These are phyloP conservation scores for Tilletia setariae DNA, from an alignment of 1,284 basidiomycete genomes.

Conservation along the genomic window DNA sequence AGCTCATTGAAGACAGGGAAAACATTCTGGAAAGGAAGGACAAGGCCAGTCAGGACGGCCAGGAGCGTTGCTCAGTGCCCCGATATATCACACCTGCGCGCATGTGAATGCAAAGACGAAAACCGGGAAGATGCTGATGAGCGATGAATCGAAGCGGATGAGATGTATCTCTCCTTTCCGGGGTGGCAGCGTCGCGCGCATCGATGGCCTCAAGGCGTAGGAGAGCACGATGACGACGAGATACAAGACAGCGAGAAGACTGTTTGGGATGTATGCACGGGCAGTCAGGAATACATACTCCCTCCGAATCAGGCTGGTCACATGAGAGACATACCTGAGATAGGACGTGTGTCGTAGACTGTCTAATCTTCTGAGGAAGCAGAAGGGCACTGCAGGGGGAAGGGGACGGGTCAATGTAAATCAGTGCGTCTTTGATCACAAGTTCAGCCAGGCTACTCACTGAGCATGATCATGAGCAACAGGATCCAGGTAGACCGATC, in stretches of 20 bases:
- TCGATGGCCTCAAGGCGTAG: slow-evolving; percentile 36
- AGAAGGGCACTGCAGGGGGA: slow-evolving; percentile 64
- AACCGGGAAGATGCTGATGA: slow-evolving; percentile 79
- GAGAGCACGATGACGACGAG: slow-evolving; percentile 54
- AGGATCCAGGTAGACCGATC: slow-evolving; percentile 80
- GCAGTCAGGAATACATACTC: too few species aligned
- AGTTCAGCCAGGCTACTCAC: neutral
- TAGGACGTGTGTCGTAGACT: slow-evolving; percentile 71
- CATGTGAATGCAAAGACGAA: slow-evolving; percentile 75
- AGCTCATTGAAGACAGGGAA: slow-evolving; percentile 87
- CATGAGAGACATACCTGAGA: slow-evolving; percentile 56
- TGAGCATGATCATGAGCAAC: slow-evolving; percentile 73
- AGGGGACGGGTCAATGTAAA: neutral
- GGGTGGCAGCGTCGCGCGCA: slow-evolving; percentile 33
- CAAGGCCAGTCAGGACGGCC: too few species aligned
- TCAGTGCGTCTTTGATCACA: neutral
- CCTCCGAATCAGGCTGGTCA: too few species aligned
- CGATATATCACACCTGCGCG: slow-evolving; percentile 21
- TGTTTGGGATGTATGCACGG: too few species aligned
- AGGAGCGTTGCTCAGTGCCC: too few species aligned
- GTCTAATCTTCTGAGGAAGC: slow-evolving; percentile 76
- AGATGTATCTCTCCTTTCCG: slow-evolving; percentile 34
- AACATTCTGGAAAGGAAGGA: slow-evolving; percentile 36
- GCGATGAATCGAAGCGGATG: slow-evolving; percentile 69
- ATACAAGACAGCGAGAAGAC: slow-evolving; percentile 70